phyloP scores from a whole-genome alignment of 2,329 filamentous ascomycete species.

The Didymella arachidicola region DNA sequence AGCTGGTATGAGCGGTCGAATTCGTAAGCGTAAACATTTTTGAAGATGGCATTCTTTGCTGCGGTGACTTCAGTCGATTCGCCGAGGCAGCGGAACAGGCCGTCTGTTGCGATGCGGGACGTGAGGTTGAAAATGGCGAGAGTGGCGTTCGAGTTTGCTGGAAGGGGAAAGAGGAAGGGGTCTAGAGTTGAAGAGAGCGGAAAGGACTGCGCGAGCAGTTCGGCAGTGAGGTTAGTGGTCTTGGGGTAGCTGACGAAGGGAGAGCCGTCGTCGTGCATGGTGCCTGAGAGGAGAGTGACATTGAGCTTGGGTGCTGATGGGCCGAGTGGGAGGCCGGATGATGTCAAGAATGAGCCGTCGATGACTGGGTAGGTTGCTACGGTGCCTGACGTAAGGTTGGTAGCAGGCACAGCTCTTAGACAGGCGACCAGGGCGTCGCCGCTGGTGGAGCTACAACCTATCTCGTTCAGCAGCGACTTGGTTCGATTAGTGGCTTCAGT shows the following conservation, averaged over 20 bases:
- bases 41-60: constrained; percentile 35
- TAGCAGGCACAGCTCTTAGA: constrained; percentile 33
- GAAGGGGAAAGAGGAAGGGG: constrained; percentile 28
- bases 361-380: constrained; percentile 40
- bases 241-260: constrained; percentile 42
- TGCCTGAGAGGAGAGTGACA: constrained; percentile 37
- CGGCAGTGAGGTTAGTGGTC: constrained; percentile 31
- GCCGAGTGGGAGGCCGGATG: constrained; percentile 31
- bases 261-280: constrained; percentile 44
- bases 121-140: constrained; percentile 45
- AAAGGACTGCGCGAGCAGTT: constrained; percentile 25
- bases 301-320: constrained; percentile 26
- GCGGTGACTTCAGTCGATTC: constrained; percentile 40
- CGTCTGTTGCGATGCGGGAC: constrained; percentile 41
- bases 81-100: constrained; percentile 42
- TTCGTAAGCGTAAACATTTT: constrained; percentile 39
- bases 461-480: constrained; percentile 33
- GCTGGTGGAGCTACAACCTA: constrained; percentile 30
- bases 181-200: constrained; percentile 20
- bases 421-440: constrained; percentile 29
- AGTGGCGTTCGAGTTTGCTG: constrained; percentile 43
- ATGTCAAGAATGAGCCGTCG: constrained; percentile 43
- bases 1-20: constrained; percentile 46
- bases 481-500: constrained; percentile 32
- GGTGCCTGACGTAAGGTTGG: constrained; percentile 19